A percentile compares a stretch with the other conserved stretches of the same genome.
These are phyloP conservation scores for Suillus variegatus DNA, from an alignment of 768 basidiomycete genomes.

Conservation along the genomic window DNA sequence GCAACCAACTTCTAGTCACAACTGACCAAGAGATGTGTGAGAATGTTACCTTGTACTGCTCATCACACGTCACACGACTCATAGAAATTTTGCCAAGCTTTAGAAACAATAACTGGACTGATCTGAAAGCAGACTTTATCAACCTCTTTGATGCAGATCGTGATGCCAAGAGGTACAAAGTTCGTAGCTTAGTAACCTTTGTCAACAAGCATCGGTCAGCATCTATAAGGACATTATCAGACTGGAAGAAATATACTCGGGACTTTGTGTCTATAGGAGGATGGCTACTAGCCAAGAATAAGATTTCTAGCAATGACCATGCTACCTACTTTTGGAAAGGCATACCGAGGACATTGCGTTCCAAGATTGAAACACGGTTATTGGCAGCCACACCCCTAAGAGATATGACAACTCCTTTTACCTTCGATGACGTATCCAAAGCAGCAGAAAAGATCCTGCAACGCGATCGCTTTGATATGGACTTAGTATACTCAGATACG, in stretches of 20 bases:
- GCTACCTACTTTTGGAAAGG: conserved; percentile 16
- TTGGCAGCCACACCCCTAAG: not conserved
- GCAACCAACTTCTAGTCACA: not conserved
- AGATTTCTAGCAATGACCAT: conserved; percentile 2
- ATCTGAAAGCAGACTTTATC: conserved; percentile 8
- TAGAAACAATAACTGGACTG: not conserved
- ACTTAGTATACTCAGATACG: not conserved
- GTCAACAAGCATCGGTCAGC: not conserved
- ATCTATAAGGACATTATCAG: conserved; percentile 8
- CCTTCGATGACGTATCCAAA: not conserved
- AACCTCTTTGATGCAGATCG: conserved; percentile 14
- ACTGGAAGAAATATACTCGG: conserved; percentile 13
- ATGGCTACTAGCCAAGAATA: conserved; percentile 1
- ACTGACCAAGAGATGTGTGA: conserved; percentile 11
- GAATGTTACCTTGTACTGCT: conserved; percentile 15
- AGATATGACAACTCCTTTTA: not conserved
- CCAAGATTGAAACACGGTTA: conserved; percentile 1
- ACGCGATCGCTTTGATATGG: conserved; percentile 5
- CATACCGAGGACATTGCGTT: conserved; percentile 4
- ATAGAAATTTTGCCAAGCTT: conserved; percentile 8
- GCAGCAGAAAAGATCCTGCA: not conserved
- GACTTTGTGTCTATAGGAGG: conserved; percentile 17
- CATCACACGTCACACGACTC: conserved; percentile 2
- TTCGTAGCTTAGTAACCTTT: conserved; percentile 5
- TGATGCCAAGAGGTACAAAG: conserved; percentile 3